These are phyloP conservation scores for Elongisporangium senticosum DNA, from an alignment of 352 stramenopile genomes.

Conservation along the genomic window DNA sequence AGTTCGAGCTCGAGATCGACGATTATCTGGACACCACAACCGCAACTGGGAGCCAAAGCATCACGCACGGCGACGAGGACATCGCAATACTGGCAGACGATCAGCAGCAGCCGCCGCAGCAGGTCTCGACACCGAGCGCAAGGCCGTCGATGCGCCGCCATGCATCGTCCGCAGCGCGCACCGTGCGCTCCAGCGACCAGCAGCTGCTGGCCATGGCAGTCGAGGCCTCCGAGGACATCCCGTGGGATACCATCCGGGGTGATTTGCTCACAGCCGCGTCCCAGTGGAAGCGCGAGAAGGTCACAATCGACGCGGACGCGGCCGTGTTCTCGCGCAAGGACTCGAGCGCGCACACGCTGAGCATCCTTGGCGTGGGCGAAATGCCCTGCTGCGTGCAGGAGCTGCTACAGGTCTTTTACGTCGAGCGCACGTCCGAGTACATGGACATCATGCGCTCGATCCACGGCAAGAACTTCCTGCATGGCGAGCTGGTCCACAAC, in stretches of 20 bases:
- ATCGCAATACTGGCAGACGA: background rate
- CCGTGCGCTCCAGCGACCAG: slow-evolving; percentile 28
- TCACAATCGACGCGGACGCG: slow-evolving; percentile 11
- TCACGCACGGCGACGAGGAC: background rate
- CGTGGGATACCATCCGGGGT: slow-evolving; percentile 31
- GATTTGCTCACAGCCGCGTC: slow-evolving; percentile 22
- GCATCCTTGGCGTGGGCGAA: slow-evolving; percentile 20
- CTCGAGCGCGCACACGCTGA: slow-evolving; percentile 20
- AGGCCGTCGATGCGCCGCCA: no score
- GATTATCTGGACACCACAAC: background rate
- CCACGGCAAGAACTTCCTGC: slow-evolving; percentile 24
- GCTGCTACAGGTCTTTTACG: slow-evolving; percentile 28
- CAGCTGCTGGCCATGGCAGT: slow-evolving; percentile 27
- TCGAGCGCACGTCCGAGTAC: slow-evolving; percentile 18
- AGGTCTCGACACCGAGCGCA: no score
- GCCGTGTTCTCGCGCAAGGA: slow-evolving; percentile 13
- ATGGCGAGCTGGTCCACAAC: slow-evolving; percentile 26
- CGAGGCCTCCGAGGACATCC: slow-evolving; percentile 17
- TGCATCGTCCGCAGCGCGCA: background rate
- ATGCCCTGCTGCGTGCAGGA: slow-evolving; percentile 35
- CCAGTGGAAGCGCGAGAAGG: slow-evolving; percentile 20
- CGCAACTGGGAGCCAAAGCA: background rate
- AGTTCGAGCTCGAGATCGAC: background rate
- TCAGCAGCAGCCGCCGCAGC: background rate
- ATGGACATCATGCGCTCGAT: slow-evolving; percentile 31